phyloP scores from a whole-genome alignment of 768 basidiomycete genomes.

The Paxillus ammoniavirescens region DNA sequence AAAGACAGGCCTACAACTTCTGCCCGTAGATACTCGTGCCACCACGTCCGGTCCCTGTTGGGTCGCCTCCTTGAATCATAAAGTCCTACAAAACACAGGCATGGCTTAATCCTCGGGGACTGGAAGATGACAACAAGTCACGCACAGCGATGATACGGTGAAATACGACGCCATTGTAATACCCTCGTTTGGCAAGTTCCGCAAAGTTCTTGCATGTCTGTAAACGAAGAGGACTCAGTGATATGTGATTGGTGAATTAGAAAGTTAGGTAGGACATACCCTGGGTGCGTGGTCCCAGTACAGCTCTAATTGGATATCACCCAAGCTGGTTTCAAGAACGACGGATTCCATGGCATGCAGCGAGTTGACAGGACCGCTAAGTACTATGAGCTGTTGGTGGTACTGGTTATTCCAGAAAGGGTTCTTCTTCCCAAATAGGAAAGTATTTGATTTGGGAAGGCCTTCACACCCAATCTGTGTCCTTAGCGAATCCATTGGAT shows the following conservation, averaged over 20 bases:
- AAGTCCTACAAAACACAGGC: conserved; percentile 62
- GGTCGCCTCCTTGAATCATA: conserved; percentile 96
- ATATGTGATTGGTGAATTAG: not conserved
- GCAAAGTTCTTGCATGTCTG: conserved; percentile 96
- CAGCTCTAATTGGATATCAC: conserved; percentile 86
- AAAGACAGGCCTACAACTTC: conserved; percentile 64
- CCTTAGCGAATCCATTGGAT: too few relatives aligned
- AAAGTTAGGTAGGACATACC: conserved; percentile 28
- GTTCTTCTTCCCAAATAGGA: not conserved
- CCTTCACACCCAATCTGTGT: too few relatives aligned
- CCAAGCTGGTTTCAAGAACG: conserved; percentile 77
- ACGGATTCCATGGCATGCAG: conserved; percentile 44
- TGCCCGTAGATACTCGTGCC: conserved; percentile 87
- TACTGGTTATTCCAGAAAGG: too few relatives aligned
- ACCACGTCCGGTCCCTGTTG: conserved; percentile 92
- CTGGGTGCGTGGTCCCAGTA: conserved; percentile 92
- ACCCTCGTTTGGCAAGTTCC: conserved; percentile 86
- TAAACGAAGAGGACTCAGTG: conserved; percentile 16
- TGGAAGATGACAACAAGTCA: not conserved
- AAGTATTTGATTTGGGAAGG: not conserved
- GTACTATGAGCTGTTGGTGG: too few relatives aligned
- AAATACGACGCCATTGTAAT: conserved; percentile 88
- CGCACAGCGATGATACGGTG: conserved; percentile 88
- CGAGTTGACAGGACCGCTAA: too few relatives aligned
- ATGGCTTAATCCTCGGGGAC: not conserved